Base-by-base conservation (phyloP, 2,329 filamentous ascomycete species). In the Claviceps purpurea region DNA sequence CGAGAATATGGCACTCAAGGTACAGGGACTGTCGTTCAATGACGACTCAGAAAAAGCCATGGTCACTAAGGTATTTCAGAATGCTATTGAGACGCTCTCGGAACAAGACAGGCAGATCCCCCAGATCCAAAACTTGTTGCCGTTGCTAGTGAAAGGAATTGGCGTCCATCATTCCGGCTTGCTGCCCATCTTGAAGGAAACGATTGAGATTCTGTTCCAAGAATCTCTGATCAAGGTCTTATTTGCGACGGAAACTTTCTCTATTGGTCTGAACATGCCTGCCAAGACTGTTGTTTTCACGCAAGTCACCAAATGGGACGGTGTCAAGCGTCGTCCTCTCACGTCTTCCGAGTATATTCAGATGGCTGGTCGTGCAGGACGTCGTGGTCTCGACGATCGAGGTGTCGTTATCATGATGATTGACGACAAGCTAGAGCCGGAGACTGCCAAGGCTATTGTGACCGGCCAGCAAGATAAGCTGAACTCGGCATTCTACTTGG, bases 381-480 rank as follows among this genome's bases (percentile, higher is more conserved):
- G 93, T 77, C 84, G 93, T 81, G 93, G 93, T 70, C 85, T 98
- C 51, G 93, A 98, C 72, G 90, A 96, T 56, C 86, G 93, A 58
- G 93, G 93, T 78, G 94, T 97, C 60, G 93, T 98, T 59, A 97
- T 98, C 66, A 97, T 98, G 89, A 97, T 98, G 91, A 87, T 98
- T 56, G 86, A 94, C 63, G 87, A 94, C 67, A 89, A 93, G 71
- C 91, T 98, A 73, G 93, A 98, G 62, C 93, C 93, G 1, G 82
- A 88, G 2, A 83, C 85, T n/a, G 91, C 93, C 43, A 95, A 95
- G 69, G 84, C 87, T 57, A 96, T 98, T 60, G 93, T 98, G 13
- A 89, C 93, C 50, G 93, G 93, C 59, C 87, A 96, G 64, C 93
- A 98, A 67, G 94, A 98, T 68, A 89, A 90, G 59, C 82, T 98